Evolutionary conservation across 192 early-diverging fungal genomes (phyloP).

Genomic region (Backusella morwellensis): DNA sequence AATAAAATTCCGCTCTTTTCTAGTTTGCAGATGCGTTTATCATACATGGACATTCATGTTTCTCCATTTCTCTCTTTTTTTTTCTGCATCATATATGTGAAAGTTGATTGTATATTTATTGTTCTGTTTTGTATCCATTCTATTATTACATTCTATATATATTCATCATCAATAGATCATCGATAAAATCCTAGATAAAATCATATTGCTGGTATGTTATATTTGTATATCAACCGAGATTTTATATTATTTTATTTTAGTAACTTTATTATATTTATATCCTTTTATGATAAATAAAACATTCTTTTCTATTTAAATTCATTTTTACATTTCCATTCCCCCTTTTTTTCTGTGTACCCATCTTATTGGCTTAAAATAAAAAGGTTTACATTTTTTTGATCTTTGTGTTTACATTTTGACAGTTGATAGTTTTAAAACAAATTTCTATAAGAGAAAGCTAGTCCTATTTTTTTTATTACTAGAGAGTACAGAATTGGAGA

Average conservation of each 20-base stretch:
- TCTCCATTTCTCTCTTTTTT: no score
- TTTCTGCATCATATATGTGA: no score
- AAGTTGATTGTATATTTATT: no score
- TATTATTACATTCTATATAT: no score
- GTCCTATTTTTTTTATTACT: background rate
- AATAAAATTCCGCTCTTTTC: background rate
- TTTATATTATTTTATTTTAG: no score
- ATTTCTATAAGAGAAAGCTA: background rate
- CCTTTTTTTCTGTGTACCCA: background rate
- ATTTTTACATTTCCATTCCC: background rate
- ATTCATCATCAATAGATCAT: no score
- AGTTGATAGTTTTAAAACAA: background rate
- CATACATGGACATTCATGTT: no score
- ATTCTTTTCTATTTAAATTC: background rate
- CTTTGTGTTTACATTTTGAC: background rate
- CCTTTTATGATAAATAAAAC: background rate
- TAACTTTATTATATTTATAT: background rate
- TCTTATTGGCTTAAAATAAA: background rate
- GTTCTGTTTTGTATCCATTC: no score
- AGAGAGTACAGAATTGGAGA: background rate
- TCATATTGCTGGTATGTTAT: background rate
- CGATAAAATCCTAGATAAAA: no score
- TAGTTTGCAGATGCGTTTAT: background rate
- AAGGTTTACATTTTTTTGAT: background rate
- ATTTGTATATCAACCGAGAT: no score